These are phyloP conservation scores for Pleurotus ostreatus DNA, from an alignment of 768 basidiomycete species.

Conservation along the genomic window DNA sequence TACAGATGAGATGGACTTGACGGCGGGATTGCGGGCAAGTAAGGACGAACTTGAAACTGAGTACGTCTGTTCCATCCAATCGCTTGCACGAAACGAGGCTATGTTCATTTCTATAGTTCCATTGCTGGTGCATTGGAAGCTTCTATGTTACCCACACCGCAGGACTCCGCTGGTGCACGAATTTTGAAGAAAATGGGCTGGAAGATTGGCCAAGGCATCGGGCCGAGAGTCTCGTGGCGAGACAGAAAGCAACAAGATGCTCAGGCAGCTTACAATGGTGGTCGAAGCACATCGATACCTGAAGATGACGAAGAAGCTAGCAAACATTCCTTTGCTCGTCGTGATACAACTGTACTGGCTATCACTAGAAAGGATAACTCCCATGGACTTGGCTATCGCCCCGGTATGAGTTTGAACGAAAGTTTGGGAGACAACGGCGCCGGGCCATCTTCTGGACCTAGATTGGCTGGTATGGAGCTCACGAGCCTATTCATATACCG, in stretches of 20 bases:
- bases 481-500: not conserved
- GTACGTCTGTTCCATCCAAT: slow-evolving; percentile 32
- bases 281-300: slow-evolving; percentile 31
- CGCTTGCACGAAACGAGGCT: not conserved
- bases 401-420: slow-evolving; percentile 59
- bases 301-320: slow-evolving; percentile 77
- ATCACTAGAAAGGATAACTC: slow-evolving; percentile 70
- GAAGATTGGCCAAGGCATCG: slow-evolving; percentile 89
- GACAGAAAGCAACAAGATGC: slow-evolving; percentile 72
- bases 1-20: slow-evolving; percentile 71
- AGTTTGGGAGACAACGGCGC: slow-evolving; percentile 38
- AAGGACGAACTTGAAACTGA: slow-evolving; percentile 47
- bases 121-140: slow-evolving; percentile 59
- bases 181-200: slow-evolving; percentile 96
- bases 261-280: slow-evolving; percentile 34
- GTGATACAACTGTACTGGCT: slow-evolving; percentile 65
- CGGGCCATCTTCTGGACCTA: slow-evolving; percentile 39
- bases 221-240: slow-evolving; percentile 77
- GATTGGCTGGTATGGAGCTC: slow-evolving; percentile 44
- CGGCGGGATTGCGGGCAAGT: slow-evolving; percentile 42
- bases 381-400: slow-evolving; percentile 81
- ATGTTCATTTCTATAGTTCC: slow-evolving; percentile 37
- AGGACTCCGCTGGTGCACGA: slow-evolving; percentile 78
- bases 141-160: slow-evolving; percentile 67
- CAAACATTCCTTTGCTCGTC: slow-evolving; percentile 83